Evolutionary conservation across 768 basidiomycete genomes (phyloP), one percentile per base, ranked within the genome.

Genomic region (Rhizopogon vesiculosus): DNA sequence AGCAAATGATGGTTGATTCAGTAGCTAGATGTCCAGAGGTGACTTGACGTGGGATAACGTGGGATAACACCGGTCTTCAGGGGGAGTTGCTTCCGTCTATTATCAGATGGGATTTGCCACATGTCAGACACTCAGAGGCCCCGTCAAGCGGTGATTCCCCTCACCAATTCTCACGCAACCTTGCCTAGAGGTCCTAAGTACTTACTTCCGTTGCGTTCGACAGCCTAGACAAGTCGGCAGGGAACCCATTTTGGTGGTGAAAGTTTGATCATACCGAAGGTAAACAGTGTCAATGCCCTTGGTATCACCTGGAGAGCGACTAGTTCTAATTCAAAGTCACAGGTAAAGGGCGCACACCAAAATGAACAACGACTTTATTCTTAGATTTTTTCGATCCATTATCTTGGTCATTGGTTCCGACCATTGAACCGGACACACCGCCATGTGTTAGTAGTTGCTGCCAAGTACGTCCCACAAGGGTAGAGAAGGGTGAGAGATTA

Each of bases 381-480:
- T 33, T 15, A 48, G 22, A 22, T 10, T 12, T 22, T 49, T 49
- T 49, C 19, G 33, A 35, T 10, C 8, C 48, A 38, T 49, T 49
- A 49, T 49, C 35, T 49, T 49, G 46, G 46, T 35, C 19, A 49
- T 25, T 38, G 22, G 33, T 49, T 22, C 48, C 48, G 35, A 12
- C 31, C 46, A 45, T 45, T 29, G 28, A 33, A 46, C 28, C 33
- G 15, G 22, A 49, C 35, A 22, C 48, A 49, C 35, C n/a, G 48
- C 35, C 48, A 49, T 49, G 38, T 38, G 35, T 16, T 49, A 35
- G 19, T 25, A 33, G 46, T 49, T 38, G 31, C 31, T 48, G 46
- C 48, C 48, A 49, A 49, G 35, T 8, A 8, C 16, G 15, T 49
- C 48, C 48, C 48, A 49, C 48, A 49, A 49, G 48, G 48, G 35